Evolutionary conservation across 2,329 filamentous ascomycete species (phyloP).

Genomic region (Fusarium foetens): DNA sequence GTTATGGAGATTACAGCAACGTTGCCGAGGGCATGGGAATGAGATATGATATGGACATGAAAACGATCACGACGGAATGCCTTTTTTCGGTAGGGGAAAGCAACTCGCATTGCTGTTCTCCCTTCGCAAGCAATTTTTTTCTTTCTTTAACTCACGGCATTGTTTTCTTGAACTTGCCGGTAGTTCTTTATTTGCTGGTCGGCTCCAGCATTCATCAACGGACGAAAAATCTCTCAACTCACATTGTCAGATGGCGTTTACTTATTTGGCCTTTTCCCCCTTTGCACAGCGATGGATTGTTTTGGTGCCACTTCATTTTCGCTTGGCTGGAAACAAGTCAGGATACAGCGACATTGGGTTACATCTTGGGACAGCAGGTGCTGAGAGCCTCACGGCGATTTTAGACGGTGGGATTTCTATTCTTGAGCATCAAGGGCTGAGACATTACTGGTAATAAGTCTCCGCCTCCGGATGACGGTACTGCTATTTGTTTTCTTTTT

Average conservation of each 20-base stretch:
- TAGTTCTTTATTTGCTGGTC: slow-evolving; percentile 8
- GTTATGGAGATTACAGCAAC: slow-evolving; percentile 39
- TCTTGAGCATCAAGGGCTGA: slow-evolving; percentile 8
- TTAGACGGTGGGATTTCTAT: slow-evolving; percentile 22
- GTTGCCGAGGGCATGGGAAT: slow-evolving; percentile 47
- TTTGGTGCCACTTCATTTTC: slow-evolving; percentile 25
- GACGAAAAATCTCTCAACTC: slow-evolving; percentile 25
- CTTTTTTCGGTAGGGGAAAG: slow-evolving; percentile 8
- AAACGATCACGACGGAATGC: slow-evolving; percentile 33
- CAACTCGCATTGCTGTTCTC: background rate
- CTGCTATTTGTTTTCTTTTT: background rate
- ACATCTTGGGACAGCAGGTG: slow-evolving; percentile 40
- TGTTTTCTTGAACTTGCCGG: background rate
- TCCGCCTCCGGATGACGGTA: background rate
- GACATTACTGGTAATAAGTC: slow-evolving; percentile 20
- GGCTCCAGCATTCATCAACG: slow-evolving; percentile 21
- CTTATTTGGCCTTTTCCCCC: slow-evolving; percentile 2
- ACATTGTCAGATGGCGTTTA: slow-evolving; percentile 14
- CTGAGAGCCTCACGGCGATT: slow-evolving; percentile 46
- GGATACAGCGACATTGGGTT: slow-evolving; percentile 31
- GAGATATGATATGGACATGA: slow-evolving; percentile 42
- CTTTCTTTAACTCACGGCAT: slow-evolving; percentile 18
- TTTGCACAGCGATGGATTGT: slow-evolving; percentile 44
- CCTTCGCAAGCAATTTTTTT: slow-evolving; percentile 5
- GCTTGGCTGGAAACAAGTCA: slow-evolving; percentile 29